Percentiles rank a stretch among this genome's conserved stretches.
Evolutionary conservation across 108 stramenopile genomes (phyloP).

Genomic region (Ochromonas danica): DNA sequence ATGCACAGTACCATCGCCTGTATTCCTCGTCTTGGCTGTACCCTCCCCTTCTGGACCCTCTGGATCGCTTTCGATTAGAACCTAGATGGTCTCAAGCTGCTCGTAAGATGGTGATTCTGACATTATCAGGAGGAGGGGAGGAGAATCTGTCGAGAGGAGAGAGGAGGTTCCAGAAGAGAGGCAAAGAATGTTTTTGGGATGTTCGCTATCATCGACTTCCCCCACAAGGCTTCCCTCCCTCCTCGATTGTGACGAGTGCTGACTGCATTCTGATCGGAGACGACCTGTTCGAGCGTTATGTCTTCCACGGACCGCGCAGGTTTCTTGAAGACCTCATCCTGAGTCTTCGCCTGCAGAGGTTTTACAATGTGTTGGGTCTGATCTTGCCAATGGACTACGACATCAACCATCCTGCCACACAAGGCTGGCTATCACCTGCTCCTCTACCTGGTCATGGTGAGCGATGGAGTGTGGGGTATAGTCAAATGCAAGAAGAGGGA

Average conservation of each 20-base stretch:
- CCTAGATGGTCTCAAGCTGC: too few species aligned
- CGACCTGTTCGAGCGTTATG: conserved; percentile 13
- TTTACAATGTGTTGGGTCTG: conserved; percentile 15
- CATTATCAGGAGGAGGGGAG: too few species aligned
- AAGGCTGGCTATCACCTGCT: conserved; percentile 13
- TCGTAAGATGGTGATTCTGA: too few species aligned
- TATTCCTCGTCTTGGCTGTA: too few species aligned
- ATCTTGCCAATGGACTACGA: conserved; percentile 15
- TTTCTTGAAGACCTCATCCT: conserved; percentile 15
- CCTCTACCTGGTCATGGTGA: conserved; percentile 13
- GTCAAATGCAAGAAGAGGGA: conserved; percentile 5
- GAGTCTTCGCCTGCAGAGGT: conserved; percentile 13
- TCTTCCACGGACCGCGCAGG: conserved; percentile 12
- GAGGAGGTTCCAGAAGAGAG: too few species aligned
- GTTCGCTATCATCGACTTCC: too few species aligned
- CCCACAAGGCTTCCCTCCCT: too few species aligned
- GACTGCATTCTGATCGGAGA: conserved; percentile 14
- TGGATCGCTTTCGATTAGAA: too few species aligned
- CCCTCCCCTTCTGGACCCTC: too few species aligned
- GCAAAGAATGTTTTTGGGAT: too few species aligned
- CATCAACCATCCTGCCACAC: conserved; percentile 13
- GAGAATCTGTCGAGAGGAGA: too few species aligned
- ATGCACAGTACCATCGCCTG: too few species aligned
- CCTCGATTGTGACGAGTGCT: conserved; percentile 13
- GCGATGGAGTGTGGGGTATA: conserved; percentile 8